A percentile compares a stretch with the other conserved stretches of the same genome.
phyloP scores from a whole-genome alignment of 2,329 filamentous ascomycete species.

The Sporothrix luriei region DNA sequence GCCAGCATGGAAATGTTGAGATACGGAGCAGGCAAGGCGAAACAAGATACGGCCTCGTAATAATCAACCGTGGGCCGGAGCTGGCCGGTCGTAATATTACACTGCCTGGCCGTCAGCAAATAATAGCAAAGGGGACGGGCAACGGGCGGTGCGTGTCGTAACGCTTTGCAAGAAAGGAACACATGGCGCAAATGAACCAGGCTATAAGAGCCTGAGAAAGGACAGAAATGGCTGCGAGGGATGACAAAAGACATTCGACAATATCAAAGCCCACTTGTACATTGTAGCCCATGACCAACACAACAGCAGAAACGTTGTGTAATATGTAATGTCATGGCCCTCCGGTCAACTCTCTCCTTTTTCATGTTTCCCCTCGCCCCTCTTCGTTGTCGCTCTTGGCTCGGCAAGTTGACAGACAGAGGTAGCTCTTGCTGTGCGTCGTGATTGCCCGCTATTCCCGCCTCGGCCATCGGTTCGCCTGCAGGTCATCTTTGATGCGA shows the following conservation, averaged over 20 bases:
- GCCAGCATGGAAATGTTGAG: conserved; percentile 12
- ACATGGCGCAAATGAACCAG: conserved; percentile 5
- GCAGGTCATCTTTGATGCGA: conserved; percentile 28
- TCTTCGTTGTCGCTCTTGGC: neutral
- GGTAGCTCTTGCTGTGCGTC: neutral
- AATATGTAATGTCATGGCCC: neutral
- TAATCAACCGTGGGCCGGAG: conserved; percentile 5
- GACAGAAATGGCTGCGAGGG: neutral
- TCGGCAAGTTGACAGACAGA: conserved; percentile 7
- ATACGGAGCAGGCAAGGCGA: neutral
- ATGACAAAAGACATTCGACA: neutral
- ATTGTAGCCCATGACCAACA: neutral
- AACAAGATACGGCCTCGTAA: neutral
- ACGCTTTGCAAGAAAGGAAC: neutral
- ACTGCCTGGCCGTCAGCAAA: conserved; percentile 1
- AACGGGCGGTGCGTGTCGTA: neutral
- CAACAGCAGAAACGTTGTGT: neutral
- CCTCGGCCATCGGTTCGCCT: conserved; percentile 23
- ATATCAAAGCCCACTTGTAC: conserved; percentile 10
- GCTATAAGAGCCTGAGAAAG: neutral
- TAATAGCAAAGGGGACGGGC: neutral
- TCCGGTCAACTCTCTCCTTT: neutral
- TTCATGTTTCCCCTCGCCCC: neutral
- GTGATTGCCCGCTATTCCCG: conserved; percentile 28
- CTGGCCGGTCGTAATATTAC: conserved; percentile 16